Base-by-base conservation (phyloP, 306 rosid species). In the Acacia crassicarpa region DNA sequence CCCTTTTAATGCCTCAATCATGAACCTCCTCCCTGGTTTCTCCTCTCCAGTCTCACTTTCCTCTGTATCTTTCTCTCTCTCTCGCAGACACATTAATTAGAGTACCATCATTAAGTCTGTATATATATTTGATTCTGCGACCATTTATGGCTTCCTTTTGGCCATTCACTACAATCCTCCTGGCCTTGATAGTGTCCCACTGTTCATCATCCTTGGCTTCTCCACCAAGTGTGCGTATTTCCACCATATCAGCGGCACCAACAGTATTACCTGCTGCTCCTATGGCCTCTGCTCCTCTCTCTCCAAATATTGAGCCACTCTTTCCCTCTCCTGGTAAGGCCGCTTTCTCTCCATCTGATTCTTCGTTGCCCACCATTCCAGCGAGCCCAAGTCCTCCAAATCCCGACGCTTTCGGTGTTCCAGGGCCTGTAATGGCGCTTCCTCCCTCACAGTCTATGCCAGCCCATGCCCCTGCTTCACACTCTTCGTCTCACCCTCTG, bases 331-430 rank as follows among this genome's bases (percentile, higher is more conserved):
- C 90, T 5, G 81, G 84, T 27, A 38, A 80, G 63, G 62, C 46
- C 9, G 86, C 90, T 76, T 58, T 8, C 27, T 59, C 90, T 72
- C 90, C 90, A 2, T 58, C 86, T 43, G 90, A 87, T 12, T 84
- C 86, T 2, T 82, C 90, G 43, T 15, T 84, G 30, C 90, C 90
- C 3, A 87, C 86, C 15, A 87, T 87, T 49, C 88, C 90, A 72
- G 80, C 90, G 53, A 82, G 83, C 41, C 90, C 88, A 0, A 87
- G 88, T 66, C 90, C 90, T 76, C 90, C 90, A 40, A 87, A 87
- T 74, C 86, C 90, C 0, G 88, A 83, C 32, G 49, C 8, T 14
- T 23, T 45, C 0, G 71, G 54, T 40, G 70, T 33, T 77, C 85
- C 78, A n/a, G 83, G 83, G 30, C 49, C 87, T 22, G 72, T 41